Evolutionary conservation across 768 basidiomycete species (phyloP).

Genomic region (Pulveroboletus sp.): DNA sequence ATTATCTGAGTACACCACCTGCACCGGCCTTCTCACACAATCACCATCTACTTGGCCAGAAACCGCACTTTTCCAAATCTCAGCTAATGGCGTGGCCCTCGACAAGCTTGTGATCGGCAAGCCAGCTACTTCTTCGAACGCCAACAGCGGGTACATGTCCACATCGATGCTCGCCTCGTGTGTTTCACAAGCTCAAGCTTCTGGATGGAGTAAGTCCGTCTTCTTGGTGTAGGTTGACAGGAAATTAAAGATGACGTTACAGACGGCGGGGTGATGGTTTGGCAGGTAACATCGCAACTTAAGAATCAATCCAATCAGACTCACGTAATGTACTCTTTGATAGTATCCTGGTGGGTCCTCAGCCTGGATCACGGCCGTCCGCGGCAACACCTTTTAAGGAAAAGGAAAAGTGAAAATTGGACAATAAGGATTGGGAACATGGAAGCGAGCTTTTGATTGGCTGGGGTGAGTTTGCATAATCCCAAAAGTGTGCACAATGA

Average conservation of each 20-base stretch:
- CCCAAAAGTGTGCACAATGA: too few relatives aligned
- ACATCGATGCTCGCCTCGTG: slow-evolving; percentile 57
- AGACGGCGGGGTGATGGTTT: slow-evolving; percentile 4
- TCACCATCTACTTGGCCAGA: slow-evolving; percentile 63
- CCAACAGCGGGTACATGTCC: slow-evolving; percentile 55
- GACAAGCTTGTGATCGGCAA: slow-evolving; percentile 59
- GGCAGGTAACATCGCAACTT: neutral
- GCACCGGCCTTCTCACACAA: slow-evolving; percentile 51
- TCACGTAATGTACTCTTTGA: neutral
- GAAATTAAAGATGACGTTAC: too few relatives aligned
- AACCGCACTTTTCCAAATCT: slow-evolving; percentile 54
- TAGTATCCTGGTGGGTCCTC: slow-evolving; percentile 1
- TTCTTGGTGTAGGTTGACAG: too few relatives aligned
- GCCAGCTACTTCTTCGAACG: slow-evolving; percentile 41
- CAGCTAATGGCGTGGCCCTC: slow-evolving; percentile 41
- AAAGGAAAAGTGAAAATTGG: too few relatives aligned
- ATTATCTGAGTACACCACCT: slow-evolving; percentile 60
- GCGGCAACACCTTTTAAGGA: neutral
- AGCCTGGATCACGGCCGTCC: neutral
- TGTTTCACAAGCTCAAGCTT: slow-evolving; percentile 51
- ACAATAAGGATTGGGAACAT: too few relatives aligned
- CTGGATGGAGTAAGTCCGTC: slow-evolving; percentile 66
- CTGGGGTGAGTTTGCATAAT: too few relatives aligned
- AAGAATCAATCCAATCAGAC: too few relatives aligned
- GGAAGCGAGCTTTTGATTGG: too few relatives aligned